phyloP scores from a whole-genome alignment of 2,329 filamentous ascomycete genomes.

The Teratosphaeria pseudoeucalypti region DNA sequence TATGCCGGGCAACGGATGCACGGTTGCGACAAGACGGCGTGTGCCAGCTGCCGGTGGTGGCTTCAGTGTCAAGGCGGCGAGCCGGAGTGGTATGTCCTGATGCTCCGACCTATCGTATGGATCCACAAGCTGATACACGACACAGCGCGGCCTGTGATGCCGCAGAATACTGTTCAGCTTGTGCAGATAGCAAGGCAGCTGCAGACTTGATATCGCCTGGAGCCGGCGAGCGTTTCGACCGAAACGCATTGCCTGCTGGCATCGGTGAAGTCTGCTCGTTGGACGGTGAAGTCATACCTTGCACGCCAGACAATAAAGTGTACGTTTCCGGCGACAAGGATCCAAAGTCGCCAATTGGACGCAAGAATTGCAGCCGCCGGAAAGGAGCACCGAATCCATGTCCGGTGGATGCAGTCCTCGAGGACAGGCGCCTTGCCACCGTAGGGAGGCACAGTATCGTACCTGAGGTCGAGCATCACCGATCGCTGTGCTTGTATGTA shows the following conservation, averaged over 20 bases:
- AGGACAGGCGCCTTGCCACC: background rate
- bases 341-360: background rate
- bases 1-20: conserved; percentile 2
- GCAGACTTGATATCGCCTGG: background rate
- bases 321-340: background rate
- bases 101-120: background rate
- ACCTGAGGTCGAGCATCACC: no score
- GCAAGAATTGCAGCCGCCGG: background rate
- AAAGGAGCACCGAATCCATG: background rate
- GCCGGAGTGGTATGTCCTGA: conserved; percentile 2
- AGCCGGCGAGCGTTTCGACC: background rate
- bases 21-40: conserved; percentile 6
- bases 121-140: background rate
- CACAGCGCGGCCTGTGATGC: conserved; percentile 5
- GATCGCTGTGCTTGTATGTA: background rate
- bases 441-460: no score
- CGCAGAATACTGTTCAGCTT: conserved; percentile 3
- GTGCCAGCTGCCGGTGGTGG: conserved; percentile 6
- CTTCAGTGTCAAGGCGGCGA: conserved; percentile 3
- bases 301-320: background rate
- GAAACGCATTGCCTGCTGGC: background rate
- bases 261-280: background rate
- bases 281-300: background rate
- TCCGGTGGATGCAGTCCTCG: background rate
- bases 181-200: background rate